Base-by-base conservation (phyloP, 1,284 basidiomycete species). In the Irpex sp. region DNA sequence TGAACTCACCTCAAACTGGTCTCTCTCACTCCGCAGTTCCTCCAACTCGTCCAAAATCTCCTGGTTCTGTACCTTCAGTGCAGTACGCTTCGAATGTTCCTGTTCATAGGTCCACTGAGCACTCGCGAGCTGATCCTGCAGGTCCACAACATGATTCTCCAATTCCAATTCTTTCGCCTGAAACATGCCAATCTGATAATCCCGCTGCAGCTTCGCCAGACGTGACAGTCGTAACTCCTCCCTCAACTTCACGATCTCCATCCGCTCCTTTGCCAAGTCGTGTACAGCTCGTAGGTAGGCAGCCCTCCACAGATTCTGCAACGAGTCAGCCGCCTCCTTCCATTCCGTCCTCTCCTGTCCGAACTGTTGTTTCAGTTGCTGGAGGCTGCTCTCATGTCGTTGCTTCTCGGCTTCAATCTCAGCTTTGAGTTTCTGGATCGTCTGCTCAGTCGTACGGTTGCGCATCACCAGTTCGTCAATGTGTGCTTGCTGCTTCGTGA, bases 401-500 rank as follows among this genome's bases (percentile, higher is more conserved):
- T 73, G 70, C 59, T 78, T 72, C 68, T 86, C 85, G 26, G 72
- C 68, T 5, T 72, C 43, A 8, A 72, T 51, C 6, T 71, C 68
- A 5, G 68, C 65, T 33, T 66, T 68, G 50, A 75, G 70, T 46
- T 67, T 72, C 67, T 81, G 81, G 70, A 81, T 80, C 1, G 79
- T 81, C 63, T 86, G 81, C 63, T 89, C 87, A 59, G 88, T 79
- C 0, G 81, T 82, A 35, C 83, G 83, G 70, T 84, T 88, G 65
- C 83, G 79, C 66, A 86, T 81, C 2, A 89, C 85, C 58, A 90
- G 81, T 56, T 90, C 87, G 59, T 85, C 80, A 61, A 90, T 88
- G 68, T 89, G 88, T 4, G 79, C 74, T 62, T 85, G 85, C 69
- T 87, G 82, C 8, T 85, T 82, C 26, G 77, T 71, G 62, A 77